Conservation (phyloP, 148 eudicot genomes). For the Camellia lanceoleosa region DNA sequence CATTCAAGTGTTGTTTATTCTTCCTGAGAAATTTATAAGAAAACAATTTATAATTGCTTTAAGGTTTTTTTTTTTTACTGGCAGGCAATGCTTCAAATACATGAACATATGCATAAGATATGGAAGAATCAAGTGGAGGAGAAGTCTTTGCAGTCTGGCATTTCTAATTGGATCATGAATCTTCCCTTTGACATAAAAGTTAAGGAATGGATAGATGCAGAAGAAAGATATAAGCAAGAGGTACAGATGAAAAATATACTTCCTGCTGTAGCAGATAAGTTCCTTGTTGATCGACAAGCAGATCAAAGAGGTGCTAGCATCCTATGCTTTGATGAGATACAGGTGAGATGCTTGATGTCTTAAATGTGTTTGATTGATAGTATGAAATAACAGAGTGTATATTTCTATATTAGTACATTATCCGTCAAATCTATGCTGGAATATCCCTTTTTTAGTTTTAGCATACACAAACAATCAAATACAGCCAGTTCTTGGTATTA, state of each 20-base stretch:
- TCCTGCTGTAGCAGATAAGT: constrained; percentile 92
- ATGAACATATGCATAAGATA: constrained; percentile 91
- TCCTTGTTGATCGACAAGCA: constrained; percentile 57
- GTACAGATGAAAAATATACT: constrained; percentile 78
- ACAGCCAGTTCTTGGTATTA: not conserved
- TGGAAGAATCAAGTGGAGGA: constrained; percentile 80
- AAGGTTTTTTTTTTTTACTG: constrained; percentile 8
- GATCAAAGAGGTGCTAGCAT: constrained; percentile 69
- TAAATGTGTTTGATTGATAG: not conserved
- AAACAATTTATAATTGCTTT: not conserved
- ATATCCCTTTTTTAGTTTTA: not conserved
- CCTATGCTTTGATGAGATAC: constrained; percentile 97
- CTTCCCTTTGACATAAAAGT: constrained; percentile 82
- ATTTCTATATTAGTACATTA: not conserved
- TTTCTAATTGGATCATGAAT: constrained; percentile 82
- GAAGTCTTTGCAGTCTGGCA: constrained; percentile 62
- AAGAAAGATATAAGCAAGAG: constrained; percentile 83
- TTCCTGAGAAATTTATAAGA: not conserved
- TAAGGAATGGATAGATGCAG: constrained; percentile 91
- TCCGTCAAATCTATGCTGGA: not conserved
- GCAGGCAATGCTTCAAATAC: constrained; percentile 96
- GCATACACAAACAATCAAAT: not conserved
- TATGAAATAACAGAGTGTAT: not conserved
- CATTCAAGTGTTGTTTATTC: not conserved
- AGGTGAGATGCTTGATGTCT: constrained; percentile 38